Percentiles rank a stretch among this genome's conserved stretches.
Conservation (phyloP, 2,329 filamentous ascomycete species). For the Aspergillus sp. region DNA sequence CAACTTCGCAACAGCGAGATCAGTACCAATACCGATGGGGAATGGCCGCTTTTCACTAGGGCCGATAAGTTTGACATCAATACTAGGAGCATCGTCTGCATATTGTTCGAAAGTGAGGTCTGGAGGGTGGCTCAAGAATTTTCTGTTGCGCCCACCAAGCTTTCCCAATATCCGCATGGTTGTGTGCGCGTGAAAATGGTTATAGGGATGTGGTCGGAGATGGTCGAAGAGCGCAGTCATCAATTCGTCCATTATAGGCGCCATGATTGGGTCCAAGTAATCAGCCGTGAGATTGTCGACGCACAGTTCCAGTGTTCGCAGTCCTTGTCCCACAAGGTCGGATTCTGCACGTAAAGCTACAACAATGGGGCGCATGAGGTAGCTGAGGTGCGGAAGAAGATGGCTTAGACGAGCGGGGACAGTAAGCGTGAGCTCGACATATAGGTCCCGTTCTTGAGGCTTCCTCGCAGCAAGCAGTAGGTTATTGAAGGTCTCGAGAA, state of each 20-base stretch:
- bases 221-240: conserved; percentile 98
- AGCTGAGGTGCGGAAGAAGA: conserved; percentile 89
- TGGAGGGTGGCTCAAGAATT: conserved; percentile 88
- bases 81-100: conserved; percentile 82
- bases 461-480: conserved; percentile 87
- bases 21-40: conserved; percentile 80
- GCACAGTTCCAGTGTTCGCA: conserved; percentile 91
- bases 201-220: conserved; percentile 88
- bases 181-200: conserved; percentile 95
- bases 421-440: conserved; percentile 94
- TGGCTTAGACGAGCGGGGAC: conserved; percentile 94
- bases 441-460: conserved; percentile 86
- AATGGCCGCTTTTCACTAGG: conserved; percentile 88
- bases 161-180: conserved; percentile 98
- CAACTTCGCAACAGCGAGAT: conserved; percentile 83
- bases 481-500: conserved; percentile 95
- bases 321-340: conserved; percentile 89
- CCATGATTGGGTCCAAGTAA: conserved; percentile 98
- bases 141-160: conserved; percentile 89
- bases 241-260: conserved; percentile 95
- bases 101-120: conserved; percentile 80
- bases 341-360: conserved; percentile 88
- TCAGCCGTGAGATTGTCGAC: conserved; percentile 98
- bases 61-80: conserved; percentile 85
- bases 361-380: conserved; percentile 96